Conservation (phyloP, 192 early-diverging fungal species). For the Lobosporangium transversale region DNA sequence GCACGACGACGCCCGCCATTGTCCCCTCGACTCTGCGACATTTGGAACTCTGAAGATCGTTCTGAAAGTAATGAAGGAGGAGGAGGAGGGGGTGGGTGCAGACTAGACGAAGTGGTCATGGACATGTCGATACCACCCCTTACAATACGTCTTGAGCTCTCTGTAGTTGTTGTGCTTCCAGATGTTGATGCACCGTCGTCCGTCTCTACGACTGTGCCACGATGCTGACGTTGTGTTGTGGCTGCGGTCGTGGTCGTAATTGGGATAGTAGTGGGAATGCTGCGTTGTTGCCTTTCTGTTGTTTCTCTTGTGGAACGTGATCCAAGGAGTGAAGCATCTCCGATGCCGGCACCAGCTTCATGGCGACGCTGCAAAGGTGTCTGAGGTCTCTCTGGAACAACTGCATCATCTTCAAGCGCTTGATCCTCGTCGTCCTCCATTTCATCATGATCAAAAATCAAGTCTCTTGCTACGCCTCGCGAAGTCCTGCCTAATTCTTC, state of each 20-base stretch:
- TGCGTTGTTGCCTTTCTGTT: conserved; percentile 7
- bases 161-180: conserved; percentile 13
- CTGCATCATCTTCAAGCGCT: conserved; percentile 23
- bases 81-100: conserved; percentile 32
- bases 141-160: conserved; percentile 20
- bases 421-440: conserved; percentile 32
- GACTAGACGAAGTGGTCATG: conserved; percentile 23
- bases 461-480: neutral
- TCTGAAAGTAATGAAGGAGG: conserved; percentile 44
- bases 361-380: conserved; percentile 29
- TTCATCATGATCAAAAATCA: conserved; percentile 21
- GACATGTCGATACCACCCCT: conserved; percentile 28
- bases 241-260: neutral
- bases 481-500: conserved; percentile 12
- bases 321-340: neutral
- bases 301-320: neutral
- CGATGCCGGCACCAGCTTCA: neutral
- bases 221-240: neutral
- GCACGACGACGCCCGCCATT: conserved; percentile 16
- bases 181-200: conserved; percentile 28
- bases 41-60: conserved; percentile 35
- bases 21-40: conserved; percentile 17
- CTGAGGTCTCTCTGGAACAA: conserved; percentile 21
- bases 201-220: neutral
- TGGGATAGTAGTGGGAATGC: neutral